Evolutionary conservation across 176 grass and related monocot genomes (phyloP).

Genomic region (Phoenix dactylifera): DNA sequence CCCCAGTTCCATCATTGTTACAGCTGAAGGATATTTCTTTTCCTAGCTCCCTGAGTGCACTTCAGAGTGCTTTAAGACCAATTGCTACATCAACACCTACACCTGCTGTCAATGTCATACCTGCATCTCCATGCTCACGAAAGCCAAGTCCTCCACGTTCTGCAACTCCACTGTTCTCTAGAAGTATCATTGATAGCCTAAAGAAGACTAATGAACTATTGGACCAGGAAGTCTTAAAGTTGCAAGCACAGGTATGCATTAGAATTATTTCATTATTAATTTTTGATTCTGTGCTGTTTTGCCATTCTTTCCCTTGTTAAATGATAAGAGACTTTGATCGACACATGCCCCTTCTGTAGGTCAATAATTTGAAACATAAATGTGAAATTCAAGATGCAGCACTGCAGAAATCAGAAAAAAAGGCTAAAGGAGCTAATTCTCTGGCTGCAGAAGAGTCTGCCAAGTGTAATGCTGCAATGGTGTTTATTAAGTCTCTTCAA

Average conservation of each 20-base stretch:
- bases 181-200: conserved; percentile 44
- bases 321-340: too few species aligned
- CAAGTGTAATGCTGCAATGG: conserved; percentile 41
- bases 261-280: background rate
- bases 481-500: conserved; percentile 58
- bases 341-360: conserved; percentile 9
- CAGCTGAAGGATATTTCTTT: conserved; percentile 53
- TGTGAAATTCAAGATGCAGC: conserved; percentile 53
- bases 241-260: conserved; percentile 56
- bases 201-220: conserved; percentile 49
- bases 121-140: conserved; percentile 35
- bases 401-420: conserved; percentile 42
- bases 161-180: conserved; percentile 33
- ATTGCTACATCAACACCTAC: conserved; percentile 44
- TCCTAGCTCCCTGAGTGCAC: conserved; percentile 35
- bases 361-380: conserved; percentile 52
- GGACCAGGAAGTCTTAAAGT: conserved; percentile 53
- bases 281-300: too few species aligned
- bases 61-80: conserved; percentile 54
- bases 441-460: conserved; percentile 51
- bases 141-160: conserved; percentile 33
- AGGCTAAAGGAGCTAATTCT: conserved; percentile 30
- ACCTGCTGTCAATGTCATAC: conserved; percentile 6
- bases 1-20: conserved; percentile 53
- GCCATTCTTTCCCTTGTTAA: too few species aligned